Evolutionary conservation across 1,139 yeast species (phyloP), one percentile per base, ranked within the genome.

Genomic region (Meyerozyma elateridarum): DNA sequence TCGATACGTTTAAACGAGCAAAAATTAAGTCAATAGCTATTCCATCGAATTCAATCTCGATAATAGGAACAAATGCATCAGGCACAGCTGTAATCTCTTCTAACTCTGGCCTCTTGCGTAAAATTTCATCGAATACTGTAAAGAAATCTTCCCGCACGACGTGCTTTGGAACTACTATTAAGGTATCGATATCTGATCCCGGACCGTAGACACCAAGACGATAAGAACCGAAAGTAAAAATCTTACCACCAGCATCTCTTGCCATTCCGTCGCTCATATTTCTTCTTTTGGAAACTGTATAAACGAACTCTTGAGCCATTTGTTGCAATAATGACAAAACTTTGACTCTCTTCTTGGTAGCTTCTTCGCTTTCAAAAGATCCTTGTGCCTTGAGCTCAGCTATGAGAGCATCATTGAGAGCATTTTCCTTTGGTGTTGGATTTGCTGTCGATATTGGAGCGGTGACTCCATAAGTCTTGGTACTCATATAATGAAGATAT

Each of bases 221-320:
- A 51, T 89, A 91, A 0, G 97, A 89, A 0, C 99, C 99, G 59
- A 76, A 91, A 0, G 97, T 88, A 54, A 89, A 91, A 9, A 93
- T 76, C 56, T 93, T 93, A 12, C 98, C 98, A 24, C 98, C 98
- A 0, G 97, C 95, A 56, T 91, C 98, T 39, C 64, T 73, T 0
- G 98, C 96, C 96, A 91, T 88, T 4, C 96, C 96, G 39, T 91
- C 97, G 20, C 91, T 78, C 96, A 91, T 88, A 51, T 91, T 88
- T 51, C 83, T 85, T 38, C 70, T 76, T 41, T 73, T 68, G 2
- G 95, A 83, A 7, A 88, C 96, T 7, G 62, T 73, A 48, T 76
- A 83, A 1, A 91, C 98, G 58, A 91, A 89, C 41, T 83, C 85
- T 46, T 80, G 74, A 0, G 83, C 74, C 49, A 91, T 52, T 41